A percentile compares a stretch with the other conserved stretches of the same genome.
Conservation (phyloP, 1,139 yeast genomes). For the Saccharomycopsis hybrid region DNA sequence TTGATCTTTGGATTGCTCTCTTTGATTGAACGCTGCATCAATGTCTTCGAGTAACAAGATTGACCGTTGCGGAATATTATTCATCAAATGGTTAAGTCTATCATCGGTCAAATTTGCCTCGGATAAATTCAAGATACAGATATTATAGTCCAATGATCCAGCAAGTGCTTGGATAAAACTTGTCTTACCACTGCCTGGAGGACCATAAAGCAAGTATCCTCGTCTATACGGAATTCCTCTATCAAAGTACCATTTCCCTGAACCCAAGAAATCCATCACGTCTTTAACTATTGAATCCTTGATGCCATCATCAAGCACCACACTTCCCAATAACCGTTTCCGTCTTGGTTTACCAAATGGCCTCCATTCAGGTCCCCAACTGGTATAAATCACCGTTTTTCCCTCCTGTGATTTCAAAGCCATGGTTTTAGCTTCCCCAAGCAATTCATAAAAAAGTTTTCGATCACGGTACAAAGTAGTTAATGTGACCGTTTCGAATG, state of each 20-base stretch:
- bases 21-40: conserved; percentile 88
- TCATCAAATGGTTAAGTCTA: conserved; percentile 88
- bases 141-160: conserved; percentile 91
- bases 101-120: conserved; percentile 93
- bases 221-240: conserved; percentile 96
- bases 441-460: conserved; percentile 57
- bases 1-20: conserved; percentile 72
- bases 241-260: conserved; percentile 89
- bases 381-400: conserved; percentile 85
- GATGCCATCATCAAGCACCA: conserved; percentile 72
- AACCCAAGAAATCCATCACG: conserved; percentile 68
- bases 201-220: conserved; percentile 91
- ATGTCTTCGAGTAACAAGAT: conserved; percentile 83
- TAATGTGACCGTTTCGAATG: conserved; percentile 89
- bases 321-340: conserved; percentile 79
- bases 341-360: conserved; percentile 96
- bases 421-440: conserved; percentile 76
- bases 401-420: conserved; percentile 87
- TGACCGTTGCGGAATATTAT: conserved; percentile 88
- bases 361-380: conserved; percentile 99
- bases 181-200: conserved; percentile 97
- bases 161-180: conserved; percentile 95
- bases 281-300: conserved; percentile 61
- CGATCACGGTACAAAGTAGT: conserved; percentile 87
- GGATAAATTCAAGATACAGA: conserved; percentile 84